Percentiles rank a stretch among this genome's conserved stretches.
phyloP scores from a whole-genome alignment of 176 grass and related monocot species.

The Bolboschoenus planiculmis region DNA sequence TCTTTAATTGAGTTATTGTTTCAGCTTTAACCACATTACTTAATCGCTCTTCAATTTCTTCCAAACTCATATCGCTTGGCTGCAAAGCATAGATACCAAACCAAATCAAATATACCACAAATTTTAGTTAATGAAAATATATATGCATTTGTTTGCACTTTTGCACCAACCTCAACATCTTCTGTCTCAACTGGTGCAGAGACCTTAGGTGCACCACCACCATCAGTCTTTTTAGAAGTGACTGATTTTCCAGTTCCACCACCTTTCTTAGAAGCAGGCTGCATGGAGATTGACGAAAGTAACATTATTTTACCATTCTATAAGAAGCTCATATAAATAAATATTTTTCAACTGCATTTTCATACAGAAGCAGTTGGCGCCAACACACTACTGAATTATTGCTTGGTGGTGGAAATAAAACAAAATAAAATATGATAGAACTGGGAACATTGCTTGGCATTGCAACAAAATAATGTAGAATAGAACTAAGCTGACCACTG shows the following conservation, averaged over 20 bases:
- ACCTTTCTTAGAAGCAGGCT: constrained; percentile 69
- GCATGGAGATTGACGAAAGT: constrained; percentile 5
- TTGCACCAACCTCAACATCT: constrained; percentile 83
- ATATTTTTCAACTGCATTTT: not conserved
- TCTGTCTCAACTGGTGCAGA: constrained; percentile 53
- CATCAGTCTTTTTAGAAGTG: constrained; percentile 61
- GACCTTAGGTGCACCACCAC: constrained; percentile 50
- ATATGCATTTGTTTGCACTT: constrained; percentile 14
- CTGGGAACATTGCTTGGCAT: constrained; percentile 6
- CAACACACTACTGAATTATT: not conserved
- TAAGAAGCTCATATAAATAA: not conserved
- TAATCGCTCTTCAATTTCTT: constrained; percentile 91
- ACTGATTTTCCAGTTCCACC: constrained; percentile 46
- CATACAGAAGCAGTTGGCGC: not conserved
- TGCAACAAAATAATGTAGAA: constrained; percentile 11
- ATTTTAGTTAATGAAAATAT: not conserved
- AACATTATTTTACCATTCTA: not conserved
- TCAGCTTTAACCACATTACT: constrained; percentile 65
- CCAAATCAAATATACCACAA: not conserved
- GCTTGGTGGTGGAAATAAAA: not conserved
- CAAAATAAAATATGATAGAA: constrained; percentile 4
- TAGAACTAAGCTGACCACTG: constrained; percentile 42
- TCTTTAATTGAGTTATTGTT: constrained; percentile 79
- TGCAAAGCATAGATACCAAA: constrained; percentile 36
- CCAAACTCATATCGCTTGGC: constrained; percentile 93